Evolutionary conservation across 805 yeast genomes (phyloP).

Genomic region (Wilhelminamyces savonicus): DNA sequence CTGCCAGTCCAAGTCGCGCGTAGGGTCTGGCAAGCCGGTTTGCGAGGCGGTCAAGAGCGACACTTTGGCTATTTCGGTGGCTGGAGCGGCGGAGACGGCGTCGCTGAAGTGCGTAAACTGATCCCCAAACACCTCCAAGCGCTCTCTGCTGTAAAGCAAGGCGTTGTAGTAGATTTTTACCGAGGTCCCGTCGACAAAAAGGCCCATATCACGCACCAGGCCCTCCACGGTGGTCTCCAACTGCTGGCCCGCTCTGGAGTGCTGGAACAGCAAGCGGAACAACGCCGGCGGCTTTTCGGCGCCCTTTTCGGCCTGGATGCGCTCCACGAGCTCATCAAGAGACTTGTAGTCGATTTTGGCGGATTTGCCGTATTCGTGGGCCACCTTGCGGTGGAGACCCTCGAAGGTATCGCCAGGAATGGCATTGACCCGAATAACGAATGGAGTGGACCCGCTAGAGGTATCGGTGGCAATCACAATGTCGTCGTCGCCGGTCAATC

Average conservation of each 20-base stretch:
- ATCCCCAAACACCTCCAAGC: conserved; percentile 65
- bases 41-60: conserved; percentile 69
- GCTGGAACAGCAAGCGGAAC: conserved; percentile 56
- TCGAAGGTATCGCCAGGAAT: conserved; percentile 49
- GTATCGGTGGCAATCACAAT: conserved; percentile 72
- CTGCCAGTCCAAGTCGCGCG: conserved; percentile 80
- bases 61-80: conserved; percentile 48
- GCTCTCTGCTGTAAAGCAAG: conserved; percentile 60
- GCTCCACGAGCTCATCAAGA: conserved; percentile 50
- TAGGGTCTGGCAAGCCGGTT: conserved; percentile 75
- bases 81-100: conserved; percentile 24
- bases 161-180: conserved; percentile 61
- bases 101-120: conserved; percentile 57
- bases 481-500: conserved; percentile 93
- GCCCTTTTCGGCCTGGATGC: conserved; percentile 42
- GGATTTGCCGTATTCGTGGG: conserved; percentile 31
- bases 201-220: conserved; percentile 58
- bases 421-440: conserved; percentile 58
- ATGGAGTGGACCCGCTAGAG: conserved; percentile 32
- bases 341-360: conserved; percentile 34
- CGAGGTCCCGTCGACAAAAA: conserved; percentile 30
- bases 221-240: conserved; percentile 45
- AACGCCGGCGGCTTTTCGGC: conserved; percentile 56
- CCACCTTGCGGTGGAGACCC: conserved; percentile 44
- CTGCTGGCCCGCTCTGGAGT: conserved; percentile 32